Base-by-base conservation (phyloP, 116 monocot species). In the Cymodocea nodosa region DNA sequence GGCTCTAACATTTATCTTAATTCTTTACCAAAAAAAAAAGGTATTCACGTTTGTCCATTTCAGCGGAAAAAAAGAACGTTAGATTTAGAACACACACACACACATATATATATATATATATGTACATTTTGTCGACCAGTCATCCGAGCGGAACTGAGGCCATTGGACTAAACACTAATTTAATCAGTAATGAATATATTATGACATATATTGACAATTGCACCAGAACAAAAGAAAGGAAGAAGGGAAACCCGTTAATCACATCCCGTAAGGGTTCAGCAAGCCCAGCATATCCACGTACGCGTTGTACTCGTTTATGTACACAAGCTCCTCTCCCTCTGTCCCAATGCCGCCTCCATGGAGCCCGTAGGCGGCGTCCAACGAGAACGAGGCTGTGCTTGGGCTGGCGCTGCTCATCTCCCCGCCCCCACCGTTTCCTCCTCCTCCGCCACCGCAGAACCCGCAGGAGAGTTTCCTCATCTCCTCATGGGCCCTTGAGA, bases 401-500 rank as follows among this genome's bases (percentile, higher is more conserved):
- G 71, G 67, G 67, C 77, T 71, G 8, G 16, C 36, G 36, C 60
- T n/a, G 23, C 36, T 48, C 17, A 36, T 61, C 4, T 49, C 68
- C 35, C 61, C 61, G 8, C 61, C 60, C 35, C 56, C 56, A 56
- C 56, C 56, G 22, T 56, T 56, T 37, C 37, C 37, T 37, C 37
- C 37, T 4, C 37, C 2, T 4, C 4, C 6, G 44, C 14, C 44
- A 5, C 58, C 51, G 44, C 34, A 14, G 24, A 53, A 15, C 3
- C n/a, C 20, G 5, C 72, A 54, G 39, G 78, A 59, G 2, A 78
- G 65, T 64, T 58, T 73, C 55, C 65, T 73, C 17, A 78, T 78
- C 70, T 78, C 73, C 60, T 78, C 64, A 65, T 78, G 69, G 2
- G 73, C 68, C 37, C 69, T 52, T 39, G 37, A 12, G 1, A 78